Base-by-base conservation (phyloP, 2,329 filamentous ascomycete genomes). In the Aureobasidium sp. region DNA sequence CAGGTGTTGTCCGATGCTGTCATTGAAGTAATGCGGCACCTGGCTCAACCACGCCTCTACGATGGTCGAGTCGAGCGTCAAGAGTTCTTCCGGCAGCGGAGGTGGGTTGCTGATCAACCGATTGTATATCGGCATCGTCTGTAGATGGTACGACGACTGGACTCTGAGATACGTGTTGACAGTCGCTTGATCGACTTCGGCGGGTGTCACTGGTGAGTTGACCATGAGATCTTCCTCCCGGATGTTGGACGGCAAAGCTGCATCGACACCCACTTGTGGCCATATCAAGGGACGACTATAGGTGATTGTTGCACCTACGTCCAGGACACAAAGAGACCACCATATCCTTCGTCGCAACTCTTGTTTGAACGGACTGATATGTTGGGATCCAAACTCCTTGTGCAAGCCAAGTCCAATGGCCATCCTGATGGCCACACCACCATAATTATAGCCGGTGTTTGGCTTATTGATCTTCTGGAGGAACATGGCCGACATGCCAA, bases 381-480 rank as follows among this genome's bases (percentile, higher is more conserved):
- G 73, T 76, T 77, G 79, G 11, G 75, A 73, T 17, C 73, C 75
- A 62, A 81, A 79, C 63, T 81, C 78, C 63, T 79, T 79, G 64
- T 81, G 79, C n/a, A 81, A 70, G 1, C 78, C 78, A 15, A 81
- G 68, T 39, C 78, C 78, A 71, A 81, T 77, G 1, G 79, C 78
- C 75, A 81, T 79, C 49, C 77, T 71, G 25, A 79, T 72, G n/a
- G 78, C 78, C 17, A 81, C 66, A 1, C 79, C 79, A 8, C 79
- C 67, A 64, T 78, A 79, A 53, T 78, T 80, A 71, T 77, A 81
- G 9, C 78, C 79, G 8, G 74, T 78, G 64, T 81, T 81, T 2
- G 79, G 79, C 63, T 79, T 80, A 67, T 80, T 78, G 31, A 77
- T 72, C 66, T 81, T 81, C 65, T 81, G 79, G 0, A 78, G 72